Base-by-base conservation (phyloP, 139 green algal species). In the Gonium pectorale region DNA sequence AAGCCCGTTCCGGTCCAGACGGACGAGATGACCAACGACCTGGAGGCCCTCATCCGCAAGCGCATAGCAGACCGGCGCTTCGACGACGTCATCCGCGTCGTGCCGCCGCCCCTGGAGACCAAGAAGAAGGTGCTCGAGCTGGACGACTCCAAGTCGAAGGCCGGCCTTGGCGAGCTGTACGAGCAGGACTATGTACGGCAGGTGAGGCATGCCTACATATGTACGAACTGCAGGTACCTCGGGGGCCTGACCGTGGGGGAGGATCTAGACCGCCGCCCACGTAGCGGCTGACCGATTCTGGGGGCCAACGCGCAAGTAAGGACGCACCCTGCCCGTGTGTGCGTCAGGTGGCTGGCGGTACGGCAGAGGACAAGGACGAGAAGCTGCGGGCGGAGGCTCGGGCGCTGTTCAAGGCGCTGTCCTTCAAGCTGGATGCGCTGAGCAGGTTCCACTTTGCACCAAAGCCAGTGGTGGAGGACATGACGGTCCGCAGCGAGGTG, bases 21-120 rank as follows among this genome's bases (percentile, higher is more conserved):
- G 1, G 93, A 98, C 86, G 96, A 98, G 84, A 91, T 89, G 49
- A 97, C 95, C 15, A 79, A 87, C 17, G 90, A 85, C 66, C 62
- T 99, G 43, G 97, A 99, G 72, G 95, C 97, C 19, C 74, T 98
- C 59, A 99, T 99, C 86, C 94, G 94, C 69, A 68, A 63, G 29
- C 91, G 95, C 35, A 94, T 98, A 43, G 85, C 73, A 6, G 87
- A 91, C n/a, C 83, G 82, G 33, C 62, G 72, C 56, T 72, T 95
- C 81, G 94, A 98, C 71, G 95, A 98, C 79, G 92, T 95, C 5
- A 51, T 96, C n/a, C 88, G 91, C 11, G 80, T 97, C 17, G 87
- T 92, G 66, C 82, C 93, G 13, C 87, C 93, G 2, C 88, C 87
- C 1, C 78, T 88, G 4, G 94, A 98, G 70, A 72, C 35, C 13